Conservation (phyloP, 2,329 filamentous ascomycete species). For the Zymoseptoria crescenta region DNA sequence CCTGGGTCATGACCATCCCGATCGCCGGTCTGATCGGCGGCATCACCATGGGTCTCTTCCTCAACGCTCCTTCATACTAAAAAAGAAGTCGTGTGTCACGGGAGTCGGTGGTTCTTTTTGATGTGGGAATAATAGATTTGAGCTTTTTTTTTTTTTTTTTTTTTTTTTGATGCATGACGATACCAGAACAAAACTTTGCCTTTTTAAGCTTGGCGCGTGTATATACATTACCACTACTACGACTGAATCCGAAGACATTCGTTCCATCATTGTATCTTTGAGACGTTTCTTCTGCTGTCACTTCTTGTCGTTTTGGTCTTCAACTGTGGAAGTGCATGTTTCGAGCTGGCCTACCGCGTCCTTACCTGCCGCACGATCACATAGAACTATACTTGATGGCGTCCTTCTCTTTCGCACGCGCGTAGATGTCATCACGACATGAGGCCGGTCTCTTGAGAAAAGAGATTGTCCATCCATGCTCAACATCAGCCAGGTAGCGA, state of each 20-base stretch:
- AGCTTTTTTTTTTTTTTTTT: background rate
- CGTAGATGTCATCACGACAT: background rate
- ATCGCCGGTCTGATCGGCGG: constrained; percentile 51
- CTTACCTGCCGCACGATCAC: too few relatives aligned
- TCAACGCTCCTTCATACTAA: constrained; percentile 46
- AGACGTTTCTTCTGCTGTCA: too few relatives aligned
- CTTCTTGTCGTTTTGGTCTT: background rate
- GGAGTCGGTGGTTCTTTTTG: background rate
- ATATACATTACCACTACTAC: background rate
- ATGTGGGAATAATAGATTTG: background rate
- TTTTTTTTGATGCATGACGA: background rate
- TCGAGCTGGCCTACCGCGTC: too few relatives aligned
- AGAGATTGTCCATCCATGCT: too few relatives aligned
- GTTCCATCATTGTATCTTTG: too few relatives aligned
- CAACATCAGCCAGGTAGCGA: too few relatives aligned
- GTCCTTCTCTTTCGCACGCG: background rate
- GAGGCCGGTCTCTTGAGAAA: too few relatives aligned
- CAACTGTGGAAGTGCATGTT: too few relatives aligned
- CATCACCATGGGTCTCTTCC: constrained; percentile 53
- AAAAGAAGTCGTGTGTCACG: background rate
- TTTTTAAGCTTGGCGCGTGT: background rate
- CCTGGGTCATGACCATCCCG: constrained; percentile 56
- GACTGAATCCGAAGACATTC: background rate
- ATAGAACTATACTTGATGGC: too few relatives aligned
- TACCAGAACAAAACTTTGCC: background rate